phyloP scores from a whole-genome alignment of 768 basidiomycete species.

The Gymnopilus dilepis region DNA sequence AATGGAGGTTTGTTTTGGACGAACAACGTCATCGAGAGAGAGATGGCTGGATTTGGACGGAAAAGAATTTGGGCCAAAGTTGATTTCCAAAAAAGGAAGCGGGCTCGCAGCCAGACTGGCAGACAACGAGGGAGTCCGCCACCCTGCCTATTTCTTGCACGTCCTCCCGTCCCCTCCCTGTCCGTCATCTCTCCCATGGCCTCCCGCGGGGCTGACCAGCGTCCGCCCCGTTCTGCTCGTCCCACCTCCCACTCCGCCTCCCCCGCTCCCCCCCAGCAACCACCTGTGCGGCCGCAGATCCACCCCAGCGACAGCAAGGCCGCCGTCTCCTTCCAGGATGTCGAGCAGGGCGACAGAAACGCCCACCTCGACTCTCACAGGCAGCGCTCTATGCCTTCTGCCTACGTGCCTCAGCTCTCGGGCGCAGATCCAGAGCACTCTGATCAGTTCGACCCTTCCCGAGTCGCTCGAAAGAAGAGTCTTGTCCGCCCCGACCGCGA shows the following conservation, averaged over 20 bases:
- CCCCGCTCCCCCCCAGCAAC: constrained; percentile 46
- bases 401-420: constrained; percentile 42
- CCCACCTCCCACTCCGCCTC: constrained; percentile 46
- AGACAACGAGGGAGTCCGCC: constrained; percentile 30
- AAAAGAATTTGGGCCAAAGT: constrained; percentile 14
- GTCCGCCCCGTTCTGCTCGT: constrained; percentile 60
- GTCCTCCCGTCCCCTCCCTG: constrained; percentile 15
- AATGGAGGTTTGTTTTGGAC: background rate
- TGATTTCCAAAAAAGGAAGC: constrained; percentile 25
- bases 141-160: constrained; percentile 27
- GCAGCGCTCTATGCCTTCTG: constrained; percentile 51
- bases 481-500: constrained; percentile 92
- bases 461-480: constrained; percentile 85
- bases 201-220: constrained; percentile 46
- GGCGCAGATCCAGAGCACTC: constrained; percentile 46
- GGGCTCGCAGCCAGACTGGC: constrained; percentile 27
- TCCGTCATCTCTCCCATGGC: constrained; percentile 39
- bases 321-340: constrained; percentile 72
- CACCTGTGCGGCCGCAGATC: constrained; percentile 36
- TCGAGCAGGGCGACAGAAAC: constrained; percentile 72
- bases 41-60: background rate
- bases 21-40: background rate
- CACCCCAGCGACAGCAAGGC: constrained; percentile 42
- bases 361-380: constrained; percentile 60
- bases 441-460: constrained; percentile 49